Evolutionary conservation across 192 early-diverging fungal species (phyloP), one percentile per base, ranked within the genome.

Genomic region (Coemansia sp.): DNA sequence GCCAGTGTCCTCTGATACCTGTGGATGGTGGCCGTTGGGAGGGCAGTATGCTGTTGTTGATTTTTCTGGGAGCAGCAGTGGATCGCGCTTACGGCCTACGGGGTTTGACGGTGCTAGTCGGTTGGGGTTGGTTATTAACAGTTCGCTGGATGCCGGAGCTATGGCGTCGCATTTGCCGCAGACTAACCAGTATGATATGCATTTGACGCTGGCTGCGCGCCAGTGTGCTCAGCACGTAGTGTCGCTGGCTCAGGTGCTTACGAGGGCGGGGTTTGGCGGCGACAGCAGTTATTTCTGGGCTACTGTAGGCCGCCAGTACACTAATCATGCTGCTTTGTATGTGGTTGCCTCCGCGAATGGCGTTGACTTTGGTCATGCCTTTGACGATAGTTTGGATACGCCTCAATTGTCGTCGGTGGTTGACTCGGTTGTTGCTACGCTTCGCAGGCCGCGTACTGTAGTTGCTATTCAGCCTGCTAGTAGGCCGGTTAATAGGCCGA

Each of bases 21-120:
- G 47, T 3, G 58, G 46, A n/a, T 83, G 81, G 81, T 83, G 81
- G 81, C 73, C 81, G 15, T 34, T 78, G 69, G 81, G 81, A 41
- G 81, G 81, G 3, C 72, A 77, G 47, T 72, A 68, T 20, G 72
- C 65, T 18, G 72, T 74, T 5, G 38, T 74, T 3, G 79, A 81
- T 31, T 71, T 73, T 61, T 44, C 61, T 18, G 67, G 49, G 18
- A 29, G 50, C 62, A 49, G 44, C 22, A 44, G 27, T 11, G 62
- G 24, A 39, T 41, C 53, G 29, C 64, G 5, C 20, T 22, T 50
- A 8, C 49, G 49, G 49, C 49, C 49, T 22, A 50, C 49, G n/a
- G 49, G 49, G 49, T 50, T 50, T n/a, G 49, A 50, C 3, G 49
- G 49, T 1, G 49, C 49, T 3, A 52, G 38, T 49, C 47, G 18